Base-by-base conservation (phyloP, 768 basidiomycete species). In the Paxillus involutus region DNA sequence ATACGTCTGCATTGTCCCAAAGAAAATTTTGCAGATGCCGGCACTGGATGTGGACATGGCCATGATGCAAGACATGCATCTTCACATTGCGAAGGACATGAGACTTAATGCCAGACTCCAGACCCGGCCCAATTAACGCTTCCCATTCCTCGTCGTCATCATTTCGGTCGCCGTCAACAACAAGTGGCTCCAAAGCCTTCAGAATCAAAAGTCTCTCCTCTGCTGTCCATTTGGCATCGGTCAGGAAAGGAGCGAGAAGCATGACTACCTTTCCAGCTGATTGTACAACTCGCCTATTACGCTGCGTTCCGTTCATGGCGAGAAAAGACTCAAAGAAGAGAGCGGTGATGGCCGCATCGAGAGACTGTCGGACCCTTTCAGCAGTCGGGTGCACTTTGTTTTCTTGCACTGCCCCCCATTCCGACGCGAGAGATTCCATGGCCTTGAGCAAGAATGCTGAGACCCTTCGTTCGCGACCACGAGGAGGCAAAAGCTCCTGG, bases 1-100 rank as follows among this genome's bases (percentile, higher is more conserved):
- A 63, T 59, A 93, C 92, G 60, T 91, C 89, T 42, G 75, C 62
- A 54, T 80, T 82, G 54, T 82, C 82, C 83, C 91, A 92, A 24
- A 93, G 67, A 8, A 79, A 65, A 29, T 75, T 73, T 46, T 88
- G 80, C 21, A 92, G 71, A 39, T 70, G 71, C 65, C 52, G 77
- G 72, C 40, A 67, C 48, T 36, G 61, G 53, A 49, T 37, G 47
- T 47, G 14, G 47, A 48, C 36, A 49, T 51, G 47, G 53, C 50
- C 39, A 45, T 58, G 41, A 41, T 43, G 19, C 30, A 54, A 49
- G 10, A 59, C 48, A 32, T 49, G 50, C 7, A 43, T 49, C 24
- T 63, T 70, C 51, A 82, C 59, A 37, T 56, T 59, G 46, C 71
- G 70, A 40, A 90, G 73, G 0, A 76, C 70, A 44, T 83, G 77